Conservation (phyloP, 495 filamentous ascomycete species). For the Trichocladium uniseriatum region DNA sequence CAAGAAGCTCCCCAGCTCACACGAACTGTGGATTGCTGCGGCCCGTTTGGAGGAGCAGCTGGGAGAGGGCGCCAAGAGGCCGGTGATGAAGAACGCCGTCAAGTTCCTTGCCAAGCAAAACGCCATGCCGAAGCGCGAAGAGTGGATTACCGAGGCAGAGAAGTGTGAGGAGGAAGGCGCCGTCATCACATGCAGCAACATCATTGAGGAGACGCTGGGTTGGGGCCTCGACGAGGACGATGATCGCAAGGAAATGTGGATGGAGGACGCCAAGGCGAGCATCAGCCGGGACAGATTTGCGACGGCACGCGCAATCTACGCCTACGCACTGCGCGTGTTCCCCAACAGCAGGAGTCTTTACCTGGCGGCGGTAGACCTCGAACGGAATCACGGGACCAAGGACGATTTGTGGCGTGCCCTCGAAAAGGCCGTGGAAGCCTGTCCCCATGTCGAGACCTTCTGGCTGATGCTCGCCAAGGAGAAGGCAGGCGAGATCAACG, state of each 20-base stretch:
- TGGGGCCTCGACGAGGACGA: constrained; percentile 95
- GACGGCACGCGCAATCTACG: constrained; percentile 87
- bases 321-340: constrained; percentile 82
- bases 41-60: constrained; percentile 87
- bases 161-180: constrained; percentile 91
- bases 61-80: constrained; percentile 58
- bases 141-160: constrained; percentile 93
- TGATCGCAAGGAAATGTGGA: constrained; percentile 88
- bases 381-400: constrained; percentile 79
- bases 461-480: constrained; percentile 96
- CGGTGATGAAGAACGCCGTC: constrained; percentile 89
- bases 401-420: constrained; percentile 76
- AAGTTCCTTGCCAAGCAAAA: constrained; percentile 84
- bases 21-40: constrained; percentile 95
- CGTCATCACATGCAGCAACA: constrained; percentile 72
- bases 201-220: constrained; percentile 87
- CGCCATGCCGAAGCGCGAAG: constrained; percentile 92
- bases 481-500: constrained; percentile 76
- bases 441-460: constrained; percentile 77
- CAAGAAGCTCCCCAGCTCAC: constrained; percentile 81
- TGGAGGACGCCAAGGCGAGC: constrained; percentile 77
- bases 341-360: constrained; percentile 73
- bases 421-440: constrained; percentile 88
- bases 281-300: constrained; percentile 72
- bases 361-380: constrained; percentile 82